These are phyloP conservation scores for Cryptococcus deneoformans DNA, from an alignment of 1,284 basidiomycete genomes.

Conservation along the genomic window DNA sequence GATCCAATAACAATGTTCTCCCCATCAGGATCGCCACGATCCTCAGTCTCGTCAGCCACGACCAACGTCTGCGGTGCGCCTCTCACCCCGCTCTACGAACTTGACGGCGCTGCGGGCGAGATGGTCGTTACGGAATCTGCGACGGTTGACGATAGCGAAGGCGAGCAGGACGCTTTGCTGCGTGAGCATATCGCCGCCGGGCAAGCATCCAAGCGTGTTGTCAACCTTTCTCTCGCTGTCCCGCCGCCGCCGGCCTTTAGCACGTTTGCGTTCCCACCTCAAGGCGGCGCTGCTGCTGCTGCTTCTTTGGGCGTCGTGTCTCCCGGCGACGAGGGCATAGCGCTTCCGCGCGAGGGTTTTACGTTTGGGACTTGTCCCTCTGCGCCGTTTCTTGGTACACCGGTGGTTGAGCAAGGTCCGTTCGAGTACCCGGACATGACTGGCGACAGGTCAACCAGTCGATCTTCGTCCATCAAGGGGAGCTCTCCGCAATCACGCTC, in stretches of 20 bases:
- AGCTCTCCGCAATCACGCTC: neutral
- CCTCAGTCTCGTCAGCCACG: constrained; percentile 7
- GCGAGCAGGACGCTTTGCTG: neutral
- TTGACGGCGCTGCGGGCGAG: constrained; percentile 10
- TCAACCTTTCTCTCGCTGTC: neutral
- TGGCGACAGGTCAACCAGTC: neutral
- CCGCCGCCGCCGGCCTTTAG: neutral
- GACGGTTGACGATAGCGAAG: neutral
- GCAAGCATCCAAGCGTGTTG: neutral
- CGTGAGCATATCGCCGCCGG: neutral
- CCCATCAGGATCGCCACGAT: constrained; percentile 12
- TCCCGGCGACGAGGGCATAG: neutral
- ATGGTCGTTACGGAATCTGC: constrained; percentile 2
- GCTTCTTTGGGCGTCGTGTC: too few species aligned
- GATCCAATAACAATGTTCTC: neutral
- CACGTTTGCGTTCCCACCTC: neutral
- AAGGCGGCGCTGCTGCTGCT: too few species aligned
- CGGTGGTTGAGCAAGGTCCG: constrained; percentile 30
- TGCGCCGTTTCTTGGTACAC: constrained; percentile 20
- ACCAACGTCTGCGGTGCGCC: constrained; percentile 5
- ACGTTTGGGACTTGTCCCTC: constrained; percentile 21
- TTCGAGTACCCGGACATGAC: constrained; percentile 31
- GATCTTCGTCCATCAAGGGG: neutral
- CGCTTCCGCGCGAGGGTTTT: constrained; percentile 13
- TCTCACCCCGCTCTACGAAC: constrained; percentile 14